phyloP scores from a whole-genome alignment of 768 basidiomycete species.

The Paxillus ammoniavirescens region DNA sequence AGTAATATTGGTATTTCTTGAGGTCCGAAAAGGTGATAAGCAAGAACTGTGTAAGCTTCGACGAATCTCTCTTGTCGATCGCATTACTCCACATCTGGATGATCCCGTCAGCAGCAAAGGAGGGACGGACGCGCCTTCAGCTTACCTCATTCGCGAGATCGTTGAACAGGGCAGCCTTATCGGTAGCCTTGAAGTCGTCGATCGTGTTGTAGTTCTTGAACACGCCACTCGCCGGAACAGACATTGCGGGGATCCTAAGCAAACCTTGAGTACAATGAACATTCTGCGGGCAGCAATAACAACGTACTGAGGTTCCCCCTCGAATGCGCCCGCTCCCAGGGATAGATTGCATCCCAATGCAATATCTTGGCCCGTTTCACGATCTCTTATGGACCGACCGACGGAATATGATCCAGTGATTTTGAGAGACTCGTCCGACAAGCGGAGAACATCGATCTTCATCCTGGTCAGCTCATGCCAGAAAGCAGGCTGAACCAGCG shows the following conservation, averaged over 20 bases:
- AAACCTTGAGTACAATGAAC: constrained; percentile 4
- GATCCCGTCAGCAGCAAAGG: background rate
- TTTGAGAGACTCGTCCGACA: constrained; percentile 69
- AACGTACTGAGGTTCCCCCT: constrained; percentile 44
- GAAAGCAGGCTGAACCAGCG: constrained; percentile 85
- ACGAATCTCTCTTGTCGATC: constrained; percentile 47
- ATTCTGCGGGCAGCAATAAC: constrained; percentile 2
- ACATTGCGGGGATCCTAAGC: constrained; percentile 44
- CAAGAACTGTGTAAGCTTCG: constrained; percentile 73
- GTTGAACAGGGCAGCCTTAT: constrained; percentile 88
- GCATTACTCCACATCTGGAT: constrained; percentile 70
- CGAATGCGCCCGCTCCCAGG: constrained; percentile 66
- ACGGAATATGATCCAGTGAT: constrained; percentile 67
- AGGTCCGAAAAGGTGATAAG: constrained; percentile 94
- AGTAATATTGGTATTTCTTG: constrained; percentile 97
- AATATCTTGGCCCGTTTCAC: constrained; percentile 73
- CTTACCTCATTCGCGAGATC: constrained; percentile 63
- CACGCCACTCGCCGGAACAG: constrained; percentile 56
- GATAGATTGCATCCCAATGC: constrained; percentile 66
- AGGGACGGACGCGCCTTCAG: background rate
- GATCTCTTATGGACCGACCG: constrained; percentile 71
- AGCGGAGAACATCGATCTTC: constrained; percentile 88
- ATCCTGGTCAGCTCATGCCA: constrained; percentile 88
- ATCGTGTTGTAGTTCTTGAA: constrained; percentile 97
- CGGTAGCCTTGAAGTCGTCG: constrained; percentile 88